Conservation (phyloP, 805 yeast species). For the Saturnispora kantuleensis region DNA sequence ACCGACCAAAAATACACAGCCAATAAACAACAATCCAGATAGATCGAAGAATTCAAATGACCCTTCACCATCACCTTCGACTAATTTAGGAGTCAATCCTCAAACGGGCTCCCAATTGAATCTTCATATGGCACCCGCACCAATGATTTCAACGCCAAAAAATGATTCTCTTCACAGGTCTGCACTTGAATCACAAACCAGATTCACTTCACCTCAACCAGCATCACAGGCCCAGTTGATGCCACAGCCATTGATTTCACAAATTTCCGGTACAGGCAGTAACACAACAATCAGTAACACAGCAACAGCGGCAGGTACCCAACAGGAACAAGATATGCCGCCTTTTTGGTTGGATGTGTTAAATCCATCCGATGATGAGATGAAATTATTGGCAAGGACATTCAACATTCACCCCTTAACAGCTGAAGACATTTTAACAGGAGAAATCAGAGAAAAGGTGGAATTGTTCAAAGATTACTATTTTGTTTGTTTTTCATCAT, state of each 20-base stretch:
- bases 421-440: slow-evolving; percentile 86
- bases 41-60: no score
- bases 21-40: neutral
- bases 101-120: neutral
- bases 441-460: slow-evolving; percentile 92
- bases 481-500: slow-evolving; percentile 80
- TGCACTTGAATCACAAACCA: neutral
- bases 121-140: neutral
- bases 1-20: neutral
- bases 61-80: no score
- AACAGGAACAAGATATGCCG: neutral
- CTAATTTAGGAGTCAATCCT: no score
- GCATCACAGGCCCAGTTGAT: neutral
- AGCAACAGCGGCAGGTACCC: slow-evolving; percentile 2
- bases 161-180: neutral
- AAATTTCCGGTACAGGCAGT: neutral
- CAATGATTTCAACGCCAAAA: neutral
- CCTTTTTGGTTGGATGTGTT: slow-evolving; percentile 93
- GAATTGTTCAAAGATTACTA: slow-evolving; percentile 87
- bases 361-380: slow-evolving; percentile 93
- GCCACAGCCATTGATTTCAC: neutral
- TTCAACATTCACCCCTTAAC: slow-evolving; percentile 95
- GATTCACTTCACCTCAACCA: neutral
- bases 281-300: neutral
- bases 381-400: slow-evolving; percentile 82